These are phyloP conservation scores for Kodamaea lidongshanica DNA, from an alignment of 805 yeast species.

Conservation along the genomic window DNA sequence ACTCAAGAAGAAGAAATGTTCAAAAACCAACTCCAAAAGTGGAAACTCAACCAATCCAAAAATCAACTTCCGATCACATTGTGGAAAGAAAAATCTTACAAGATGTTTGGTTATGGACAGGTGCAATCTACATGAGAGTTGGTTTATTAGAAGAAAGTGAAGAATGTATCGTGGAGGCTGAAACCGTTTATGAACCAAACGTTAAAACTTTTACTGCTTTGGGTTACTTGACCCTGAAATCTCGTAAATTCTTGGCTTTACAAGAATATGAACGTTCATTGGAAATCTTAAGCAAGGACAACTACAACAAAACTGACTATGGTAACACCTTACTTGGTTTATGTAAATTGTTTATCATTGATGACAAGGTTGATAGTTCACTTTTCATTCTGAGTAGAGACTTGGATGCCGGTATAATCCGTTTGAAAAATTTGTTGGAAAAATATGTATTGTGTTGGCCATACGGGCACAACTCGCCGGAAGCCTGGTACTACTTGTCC, in stretches of 20 bases:
- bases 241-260: conserved; percentile 45
- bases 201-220: conserved; percentile 44
- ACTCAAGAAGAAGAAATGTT: conserved; percentile 4
- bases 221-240: conserved; percentile 41
- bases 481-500: conserved; percentile 66
- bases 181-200: conserved; percentile 39
- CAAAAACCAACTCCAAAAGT: too few relatives aligned
- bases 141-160: conserved; percentile 56
- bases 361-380: conserved; percentile 26
- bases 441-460: conserved; percentile 33
- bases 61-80: conserved; percentile 7
- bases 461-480: conserved; percentile 38
- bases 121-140: conserved; percentile 55
- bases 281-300: conserved; percentile 29
- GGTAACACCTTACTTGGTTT: conserved; percentile 51
- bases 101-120: conserved; percentile 69
- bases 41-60: too few relatives aligned
- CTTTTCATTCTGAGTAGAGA: conserved; percentile 53
- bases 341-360: conserved; percentile 43
- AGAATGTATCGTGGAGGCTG: conserved; percentile 70
- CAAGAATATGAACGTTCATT: conserved; percentile 62
- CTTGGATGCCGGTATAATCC: conserved; percentile 52
- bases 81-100: conserved; percentile 42
- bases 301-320: conserved; percentile 30
- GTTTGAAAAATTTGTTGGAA: conserved; percentile 45